A percentile compares a stretch with the other conserved stretches of the same genome.
Evolutionary conservation across 1,284 basidiomycete species (phyloP).

Genomic region (Rhizoctonia solani): DNA sequence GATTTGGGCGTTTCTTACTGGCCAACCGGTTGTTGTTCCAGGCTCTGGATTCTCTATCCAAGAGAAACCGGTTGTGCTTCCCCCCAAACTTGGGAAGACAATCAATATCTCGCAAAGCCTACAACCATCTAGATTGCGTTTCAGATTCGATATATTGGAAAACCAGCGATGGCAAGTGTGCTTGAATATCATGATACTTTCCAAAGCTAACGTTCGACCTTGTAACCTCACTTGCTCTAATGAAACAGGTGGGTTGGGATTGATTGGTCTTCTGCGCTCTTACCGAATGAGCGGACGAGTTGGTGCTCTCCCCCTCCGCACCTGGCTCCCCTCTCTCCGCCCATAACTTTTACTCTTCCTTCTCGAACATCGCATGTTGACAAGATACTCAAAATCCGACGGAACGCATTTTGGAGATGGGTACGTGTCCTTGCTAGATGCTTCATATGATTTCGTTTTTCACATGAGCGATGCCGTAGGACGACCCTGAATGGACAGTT

Average conservation of each 20-base stretch:
- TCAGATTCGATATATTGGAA: conserved; percentile 87
- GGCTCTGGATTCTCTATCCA: conserved; percentile 40
- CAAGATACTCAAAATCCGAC: conserved; percentile 47
- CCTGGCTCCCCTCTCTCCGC: conserved; percentile 56
- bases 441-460: conserved; percentile 15
- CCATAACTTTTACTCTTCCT: conserved; percentile 48
- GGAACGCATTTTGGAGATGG: conserved; percentile 37
- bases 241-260: conserved; percentile 68
- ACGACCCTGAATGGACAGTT: conserved; percentile 62
- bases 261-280: conserved; percentile 91
- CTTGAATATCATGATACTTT: neutral
- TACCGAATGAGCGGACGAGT: conserved; percentile 87
- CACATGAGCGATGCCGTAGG: conserved; percentile 38
- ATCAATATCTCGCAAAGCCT: conserved; percentile 35
- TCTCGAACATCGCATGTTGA: conserved; percentile 52
- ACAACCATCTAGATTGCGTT: conserved; percentile 56
- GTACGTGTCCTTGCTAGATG: neutral
- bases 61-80: conserved; percentile 12
- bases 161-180: conserved; percentile 83
- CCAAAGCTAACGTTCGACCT: too few relatives aligned
- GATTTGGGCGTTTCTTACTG: conserved; percentile 56
- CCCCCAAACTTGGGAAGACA: conserved; percentile 42
- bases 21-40: conserved; percentile 50
- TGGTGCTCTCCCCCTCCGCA: conserved; percentile 65
- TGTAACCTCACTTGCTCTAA: too few relatives aligned